Evolutionary conservation across 2,329 filamentous ascomycete genomes (phyloP).

Genomic region (Penicillium fuscoglaucum): DNA sequence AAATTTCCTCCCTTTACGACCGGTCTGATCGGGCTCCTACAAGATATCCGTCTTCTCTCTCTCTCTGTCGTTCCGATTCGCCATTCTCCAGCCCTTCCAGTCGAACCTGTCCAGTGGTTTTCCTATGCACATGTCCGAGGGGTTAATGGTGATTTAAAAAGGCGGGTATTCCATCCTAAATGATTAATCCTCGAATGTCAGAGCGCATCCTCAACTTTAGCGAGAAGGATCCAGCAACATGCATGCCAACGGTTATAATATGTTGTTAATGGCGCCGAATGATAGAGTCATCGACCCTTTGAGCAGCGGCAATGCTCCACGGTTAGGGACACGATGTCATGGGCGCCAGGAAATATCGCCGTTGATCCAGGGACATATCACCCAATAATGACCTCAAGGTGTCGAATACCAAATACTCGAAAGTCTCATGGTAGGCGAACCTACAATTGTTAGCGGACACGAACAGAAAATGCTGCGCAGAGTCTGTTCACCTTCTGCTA

Average conservation of each 20-base stretch:
- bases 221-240: not conserved
- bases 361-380: not conserved
- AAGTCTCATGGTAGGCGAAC: not conserved
- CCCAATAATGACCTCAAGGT: not conserved
- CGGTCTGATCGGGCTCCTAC: not conserved
- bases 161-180: not conserved
- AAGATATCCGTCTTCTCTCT: not conserved
- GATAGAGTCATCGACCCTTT: not conserved
- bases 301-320: not conserved
- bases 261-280: not conserved
- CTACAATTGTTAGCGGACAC: not conserved
- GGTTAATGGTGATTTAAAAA: not conserved
- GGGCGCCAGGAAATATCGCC: not conserved
- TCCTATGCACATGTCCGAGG: not conserved
- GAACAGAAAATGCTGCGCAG: not conserved
- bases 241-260: not conserved
- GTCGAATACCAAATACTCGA: not conserved
- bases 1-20: too few relatives aligned
- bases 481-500: not conserved
- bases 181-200: not conserved
- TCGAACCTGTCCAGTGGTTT: not conserved
- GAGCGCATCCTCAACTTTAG: not conserved
- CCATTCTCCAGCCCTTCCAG: not conserved
- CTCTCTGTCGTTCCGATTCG: not conserved
- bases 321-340: not conserved